Evolutionary conservation across 768 basidiomycete species (phyloP).

Genomic region (Collybiopsis confluens): DNA sequence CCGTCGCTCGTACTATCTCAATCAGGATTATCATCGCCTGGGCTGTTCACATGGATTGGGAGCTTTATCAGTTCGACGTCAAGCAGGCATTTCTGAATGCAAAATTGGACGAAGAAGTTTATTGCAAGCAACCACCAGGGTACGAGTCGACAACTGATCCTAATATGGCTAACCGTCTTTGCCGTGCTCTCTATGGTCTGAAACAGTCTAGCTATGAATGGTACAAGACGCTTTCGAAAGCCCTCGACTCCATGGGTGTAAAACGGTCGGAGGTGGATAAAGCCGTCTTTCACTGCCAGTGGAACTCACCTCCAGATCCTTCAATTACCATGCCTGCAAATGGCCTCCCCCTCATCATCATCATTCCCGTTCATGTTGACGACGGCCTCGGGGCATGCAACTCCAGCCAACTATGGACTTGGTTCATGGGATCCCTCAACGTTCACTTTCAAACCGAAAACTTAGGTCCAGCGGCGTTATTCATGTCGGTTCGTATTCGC

Average conservation of each 20-base stretch:
- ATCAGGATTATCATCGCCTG: not conserved
- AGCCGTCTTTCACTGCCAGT: not conserved
- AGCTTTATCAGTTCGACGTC: too few relatives aligned
- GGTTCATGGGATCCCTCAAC: conserved; percentile 10
- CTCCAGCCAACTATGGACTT: not conserved
- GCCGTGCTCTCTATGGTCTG: not conserved
- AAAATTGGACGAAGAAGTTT: not conserved
- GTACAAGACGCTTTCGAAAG: not conserved
- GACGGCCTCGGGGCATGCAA: conserved; percentile 5
- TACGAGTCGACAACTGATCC: not conserved
- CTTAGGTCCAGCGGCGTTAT: conserved; percentile 8
- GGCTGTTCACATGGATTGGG: not conserved
- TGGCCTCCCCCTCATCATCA: not conserved
- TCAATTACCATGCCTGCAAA: too few relatives aligned
- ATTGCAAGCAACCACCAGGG: not conserved
- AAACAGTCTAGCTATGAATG: too few relatives aligned
- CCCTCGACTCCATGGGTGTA: not conserved
- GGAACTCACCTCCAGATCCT: too few relatives aligned
- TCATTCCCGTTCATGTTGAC: conserved; percentile 3
- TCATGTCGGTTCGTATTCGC: conserved; percentile 15
- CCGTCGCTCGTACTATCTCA: not conserved
- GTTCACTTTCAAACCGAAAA: conserved; percentile 7
- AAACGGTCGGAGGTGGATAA: not conserved
- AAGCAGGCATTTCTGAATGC: too few relatives aligned
- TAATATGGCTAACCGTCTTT: too few relatives aligned